phyloP scores from a whole-genome alignment of 2,329 filamentous ascomycete genomes.

The Nectriaceae sp. region DNA sequence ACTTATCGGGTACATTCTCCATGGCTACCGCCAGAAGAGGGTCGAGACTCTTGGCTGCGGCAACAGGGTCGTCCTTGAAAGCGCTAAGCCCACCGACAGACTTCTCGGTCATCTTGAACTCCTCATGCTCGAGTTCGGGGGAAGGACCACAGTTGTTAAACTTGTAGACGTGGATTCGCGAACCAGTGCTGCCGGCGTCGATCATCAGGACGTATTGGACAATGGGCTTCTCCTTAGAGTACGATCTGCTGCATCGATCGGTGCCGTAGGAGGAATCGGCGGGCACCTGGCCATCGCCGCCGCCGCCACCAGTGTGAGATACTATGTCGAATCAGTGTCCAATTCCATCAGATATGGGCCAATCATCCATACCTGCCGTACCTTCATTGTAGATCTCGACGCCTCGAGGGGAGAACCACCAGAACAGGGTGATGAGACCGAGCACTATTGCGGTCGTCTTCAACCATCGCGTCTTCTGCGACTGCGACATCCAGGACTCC shows the following conservation, averaged over 20 bases:
- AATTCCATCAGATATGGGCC: neutral
- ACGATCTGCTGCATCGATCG: constrained; percentile 78
- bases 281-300: constrained; percentile 51
- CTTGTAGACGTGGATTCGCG: constrained; percentile 96
- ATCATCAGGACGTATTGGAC: constrained; percentile 99
- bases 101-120: constrained; percentile 93
- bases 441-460: constrained; percentile 66
- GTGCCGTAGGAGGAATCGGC: constrained; percentile 66
- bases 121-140: constrained; percentile 90
- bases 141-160: constrained; percentile 98
- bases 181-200: constrained; percentile 96
- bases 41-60: constrained; percentile 87
- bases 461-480: constrained; percentile 65
- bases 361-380: constrained; percentile 18
- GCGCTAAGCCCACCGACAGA: constrained; percentile 82
- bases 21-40: constrained; percentile 84
- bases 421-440: constrained; percentile 61
- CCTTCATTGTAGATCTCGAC: constrained; percentile 55
- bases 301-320: neutral
- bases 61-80: constrained; percentile 83
- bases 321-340: neutral
- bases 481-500: constrained; percentile 62
- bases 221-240: constrained; percentile 85
- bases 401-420: constrained; percentile 62
- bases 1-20: constrained; percentile 78